Evolutionary conservation across 306 rosid genomes (phyloP).

Genomic region (apple (Malus domestica)): DNA sequence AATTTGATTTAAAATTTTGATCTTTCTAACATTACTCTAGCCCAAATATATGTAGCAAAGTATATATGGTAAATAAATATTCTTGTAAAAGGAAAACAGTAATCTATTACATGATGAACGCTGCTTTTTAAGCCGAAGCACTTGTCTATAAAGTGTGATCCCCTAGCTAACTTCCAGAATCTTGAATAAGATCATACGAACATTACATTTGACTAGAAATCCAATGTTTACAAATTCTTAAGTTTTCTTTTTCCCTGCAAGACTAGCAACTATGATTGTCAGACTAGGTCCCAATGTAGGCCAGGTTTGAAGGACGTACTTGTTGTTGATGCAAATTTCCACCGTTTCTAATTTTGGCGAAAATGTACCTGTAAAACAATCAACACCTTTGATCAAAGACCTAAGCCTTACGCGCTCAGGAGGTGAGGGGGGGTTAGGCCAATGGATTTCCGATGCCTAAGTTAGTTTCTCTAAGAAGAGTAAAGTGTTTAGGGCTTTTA

Average conservation of each 20-base stretch:
- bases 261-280: background rate
- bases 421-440: too few relatives aligned
- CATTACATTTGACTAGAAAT: background rate
- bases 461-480: too few relatives aligned
- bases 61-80: background rate
- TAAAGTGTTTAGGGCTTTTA: too few relatives aligned
- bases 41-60: too few relatives aligned
- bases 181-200: background rate
- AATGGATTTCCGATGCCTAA: too few relatives aligned
- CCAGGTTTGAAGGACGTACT: background rate
- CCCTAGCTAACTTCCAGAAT: background rate
- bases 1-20: too few relatives aligned
- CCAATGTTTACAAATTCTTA: background rate
- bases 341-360: too few relatives aligned
- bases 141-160: background rate
- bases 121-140: background rate
- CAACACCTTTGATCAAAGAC: too few relatives aligned
- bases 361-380: too few relatives aligned
- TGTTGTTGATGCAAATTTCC: background rate
- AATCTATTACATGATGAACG: background rate
- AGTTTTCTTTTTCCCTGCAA: background rate
- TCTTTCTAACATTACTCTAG: too few relatives aligned
- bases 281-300: background rate
- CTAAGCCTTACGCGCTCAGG: too few relatives aligned
- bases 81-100: background rate